Base-by-base conservation (phyloP, 768 basidiomycete species). In the Boletus vermiculosoides region DNA sequence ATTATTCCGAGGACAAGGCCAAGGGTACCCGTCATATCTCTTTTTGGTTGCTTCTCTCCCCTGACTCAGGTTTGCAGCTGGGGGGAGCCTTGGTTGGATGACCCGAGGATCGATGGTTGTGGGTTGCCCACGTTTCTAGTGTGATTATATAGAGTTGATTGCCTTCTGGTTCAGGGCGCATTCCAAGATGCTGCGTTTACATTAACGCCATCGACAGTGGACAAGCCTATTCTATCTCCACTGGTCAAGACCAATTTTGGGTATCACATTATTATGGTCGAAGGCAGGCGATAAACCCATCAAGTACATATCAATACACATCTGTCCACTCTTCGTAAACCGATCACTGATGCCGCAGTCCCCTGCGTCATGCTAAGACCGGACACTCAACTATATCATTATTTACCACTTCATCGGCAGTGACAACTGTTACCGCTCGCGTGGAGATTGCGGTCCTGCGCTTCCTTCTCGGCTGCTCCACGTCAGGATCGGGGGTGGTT, bases 201-300 rank as follows among this genome's bases (percentile, higher is more conserved):
- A 18, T 78, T 94, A 46, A 76, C 81, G 28, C 90, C 91, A 3
- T 94, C 92, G 9, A 82, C 87, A 4, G 83, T 89, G 58, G 91
- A 92, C 72, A 92, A 89, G 60, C 91, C 92, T 4, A 74, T 81
- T 49, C 66, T 83, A 18, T 88, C 90, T 2, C 73, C 84, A 16
- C 80, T 93, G 48, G 86, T 93, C 34, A 94, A 92, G 74, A 94
- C 92, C 7, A 83, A 80, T 58, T 86, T 86, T 66, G 92, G 92
- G 15, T 94, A 93, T 72, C 92, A 94, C 68, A 86, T 94, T 65
- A 92, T 94, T 70, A 90, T 94, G 89, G 91, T 92, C 8, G 91
- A 94, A 74, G 91, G 90, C 18, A 82, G 91, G 37, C 83, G 88
- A 36, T 84, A 66, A 61, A 23, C 50, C 45, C 52, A 40, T 58